Evolutionary conservation across 2,329 filamentous ascomycete genomes (phyloP), one percentile per base, ranked within the genome.

Genomic region (Trichoderma afroharzianum): DNA sequence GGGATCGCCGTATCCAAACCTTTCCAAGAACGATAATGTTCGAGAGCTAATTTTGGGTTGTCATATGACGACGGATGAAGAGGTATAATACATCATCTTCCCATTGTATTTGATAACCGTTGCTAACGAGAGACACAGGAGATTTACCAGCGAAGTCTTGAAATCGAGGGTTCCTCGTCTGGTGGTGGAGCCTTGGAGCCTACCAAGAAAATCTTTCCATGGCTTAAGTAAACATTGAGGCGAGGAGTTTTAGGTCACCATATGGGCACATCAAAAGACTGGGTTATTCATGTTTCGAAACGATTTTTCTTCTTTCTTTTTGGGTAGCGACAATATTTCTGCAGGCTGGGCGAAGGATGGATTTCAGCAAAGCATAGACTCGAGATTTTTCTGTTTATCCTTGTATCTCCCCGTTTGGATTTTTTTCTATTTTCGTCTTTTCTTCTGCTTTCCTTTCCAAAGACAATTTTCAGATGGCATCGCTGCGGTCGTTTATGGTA

Each of bases 61-160:
- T 75, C 90, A 91, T 77, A 92, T 98, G 83, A 86, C 90, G 58
- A 92, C 90, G 70, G 94, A 97, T 82, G 94, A 97, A 76, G 95
- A 98, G 84, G 95, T 97, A 82, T 83, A 91, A 83, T 8, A 39
- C 14, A 6, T 1, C 15, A 30, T 39, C 6, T 6, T 9, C 6
- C 7, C 8, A 3, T 32, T n/a, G 1, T 58, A 30, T 32, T 28
- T 21, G 15, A 21, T 8, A 15, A 4, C 6, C 4, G 9, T 18
- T 30, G 47, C 50, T 57, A 61, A 57, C 82, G 73, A 82, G 76
- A 66, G 36, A 7, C 14, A n/a, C 72, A 91, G 88, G 89, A 91
- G 71, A 88, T 91, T 53, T 91, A 91, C 76, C 87, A 90, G 77
- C 84, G 88, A 69, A 91, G 88, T 78, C 74, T 89, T 14, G 83